Evolutionary conservation across 352 stramenopile species (phyloP).

Genomic region (Aphanomyces stellatus): DNA sequence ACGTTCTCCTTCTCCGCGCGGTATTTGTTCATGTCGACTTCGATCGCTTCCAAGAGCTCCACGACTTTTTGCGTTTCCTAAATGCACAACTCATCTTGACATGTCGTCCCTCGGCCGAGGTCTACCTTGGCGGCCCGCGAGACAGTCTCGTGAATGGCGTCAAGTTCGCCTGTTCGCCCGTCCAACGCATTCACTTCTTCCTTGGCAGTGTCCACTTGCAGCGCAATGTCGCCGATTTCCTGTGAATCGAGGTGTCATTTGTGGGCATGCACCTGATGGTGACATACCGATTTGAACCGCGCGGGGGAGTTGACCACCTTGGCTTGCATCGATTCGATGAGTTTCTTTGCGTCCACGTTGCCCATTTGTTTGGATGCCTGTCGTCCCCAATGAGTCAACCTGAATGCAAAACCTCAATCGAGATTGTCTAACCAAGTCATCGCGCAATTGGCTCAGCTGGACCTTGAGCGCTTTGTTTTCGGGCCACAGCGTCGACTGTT

Average conservation of each 20-base stretch:
- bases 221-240: conserved; percentile 46
- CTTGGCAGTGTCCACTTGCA: conserved; percentile 61
- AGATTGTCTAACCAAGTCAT: conserved; percentile 46
- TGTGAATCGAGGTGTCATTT: background rate
- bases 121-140: conserved; percentile 42
- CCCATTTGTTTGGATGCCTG: conserved; percentile 48
- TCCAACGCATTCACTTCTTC: conserved; percentile 59
- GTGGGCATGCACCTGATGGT: background rate
- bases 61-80: conserved; percentile 52
- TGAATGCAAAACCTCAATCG: no score
- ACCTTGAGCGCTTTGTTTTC: conserved; percentile 75
- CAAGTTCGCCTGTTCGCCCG: conserved; percentile 42
- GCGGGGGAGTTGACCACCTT: conserved; percentile 89
- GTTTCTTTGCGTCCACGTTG: conserved; percentile 72
- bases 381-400: background rate
- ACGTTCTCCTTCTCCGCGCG: conserved; percentile 68
- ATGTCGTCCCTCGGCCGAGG: no score
- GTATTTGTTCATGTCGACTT: conserved; percentile 52
- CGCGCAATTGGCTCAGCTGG: conserved; percentile 71
- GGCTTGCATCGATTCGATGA: conserved; percentile 64
- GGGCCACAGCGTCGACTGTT: conserved; percentile 80
- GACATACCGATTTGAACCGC: conserved; percentile 44
- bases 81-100: no score
- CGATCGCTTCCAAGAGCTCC: conserved; percentile 48
- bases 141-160: conserved; percentile 58